Evolutionary conservation across 805 yeast genomes (phyloP), one percentile per base, ranked within the genome.

Genomic region (Barnettozyma wickerhamii): DNA sequence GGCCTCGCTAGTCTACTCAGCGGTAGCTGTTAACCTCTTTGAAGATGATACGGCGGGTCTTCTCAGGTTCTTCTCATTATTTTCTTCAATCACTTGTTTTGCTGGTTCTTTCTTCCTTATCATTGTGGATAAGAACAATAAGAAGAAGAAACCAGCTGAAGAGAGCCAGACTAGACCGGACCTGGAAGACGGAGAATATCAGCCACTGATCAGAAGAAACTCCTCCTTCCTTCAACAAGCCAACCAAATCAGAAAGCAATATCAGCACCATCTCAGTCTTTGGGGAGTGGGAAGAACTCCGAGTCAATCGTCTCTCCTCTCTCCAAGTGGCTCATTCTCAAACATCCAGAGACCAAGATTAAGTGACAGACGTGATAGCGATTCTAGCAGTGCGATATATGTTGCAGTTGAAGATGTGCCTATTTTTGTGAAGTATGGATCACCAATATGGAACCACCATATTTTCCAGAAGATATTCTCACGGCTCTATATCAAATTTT

Each of bases 1-100:
- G 31, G 75, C 88, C 6, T 89, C 91, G 4, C 68, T 84, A 30
- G 49, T 81, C 15, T 81, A 79, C 53, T 77, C 87, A 3, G 57
- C 72, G 3, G 51, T 81, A 4, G 74, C 85, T 12, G 77, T 84
- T 0, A 51, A 61, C 6, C 67, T 72, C 37, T 84, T 75, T 49
- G 58, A 62, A 7, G 75, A 70, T 24, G 60, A 81, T 47, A 72
- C 85, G 1, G 73, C 69, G 6, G 77, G 75, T 0, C 66, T 83
- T 2, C 64, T 84, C 33, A 55, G 58, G 39, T 83, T 83, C 55
- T 68, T 84, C 45, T 62, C 81, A 1, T 43, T 73, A 1, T 69
- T 68, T 35, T 74, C 87, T 38, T 54, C 71, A 2, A n/a, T 46
- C 0, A 50, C 63, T 46, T 59, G 65, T 18, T 40, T 63, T 3